Conservation (phyloP, 495 filamentous ascomycete species). For the Podospora fimiseda region DNA sequence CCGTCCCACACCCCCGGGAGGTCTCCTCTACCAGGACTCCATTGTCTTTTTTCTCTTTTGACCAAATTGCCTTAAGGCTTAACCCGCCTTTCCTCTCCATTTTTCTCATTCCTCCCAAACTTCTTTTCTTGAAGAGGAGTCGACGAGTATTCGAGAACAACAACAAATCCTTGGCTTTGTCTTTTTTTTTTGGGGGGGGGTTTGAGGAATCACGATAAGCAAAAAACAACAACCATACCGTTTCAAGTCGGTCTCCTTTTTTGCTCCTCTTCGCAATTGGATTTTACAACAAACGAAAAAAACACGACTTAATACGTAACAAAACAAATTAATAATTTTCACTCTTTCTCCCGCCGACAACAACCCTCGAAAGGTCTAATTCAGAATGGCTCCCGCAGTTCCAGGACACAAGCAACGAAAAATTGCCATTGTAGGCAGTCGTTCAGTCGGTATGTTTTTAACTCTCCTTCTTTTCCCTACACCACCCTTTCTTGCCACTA, state of each 20-base stretch:
- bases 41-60: no score
- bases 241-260: background rate
- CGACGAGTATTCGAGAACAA: no score
- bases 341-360: background rate
- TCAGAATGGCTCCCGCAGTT: slow-evolving; percentile 57
- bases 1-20: no score
- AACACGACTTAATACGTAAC: background rate
- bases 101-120: no score
- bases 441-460: slow-evolving; percentile 76
- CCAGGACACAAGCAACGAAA: slow-evolving; percentile 93
- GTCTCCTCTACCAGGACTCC: no score
- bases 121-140: no score
- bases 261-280: background rate
- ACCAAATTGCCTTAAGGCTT: no score
- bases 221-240: background rate
- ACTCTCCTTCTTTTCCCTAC: slow-evolving; percentile 6
- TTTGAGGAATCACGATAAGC: background rate
- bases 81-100: no score
- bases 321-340: background rate
- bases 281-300: background rate
- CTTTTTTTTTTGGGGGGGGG: no score
- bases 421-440: slow-evolving; percentile 95
- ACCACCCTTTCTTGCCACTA: slow-evolving; percentile 2
- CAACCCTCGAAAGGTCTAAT: background rate
- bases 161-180: no score